These are phyloP conservation scores for Pleurozium schreberi DNA, from an alignment of 225 moss, liverwort and hornwort genomes.

Conservation along the genomic window DNA sequence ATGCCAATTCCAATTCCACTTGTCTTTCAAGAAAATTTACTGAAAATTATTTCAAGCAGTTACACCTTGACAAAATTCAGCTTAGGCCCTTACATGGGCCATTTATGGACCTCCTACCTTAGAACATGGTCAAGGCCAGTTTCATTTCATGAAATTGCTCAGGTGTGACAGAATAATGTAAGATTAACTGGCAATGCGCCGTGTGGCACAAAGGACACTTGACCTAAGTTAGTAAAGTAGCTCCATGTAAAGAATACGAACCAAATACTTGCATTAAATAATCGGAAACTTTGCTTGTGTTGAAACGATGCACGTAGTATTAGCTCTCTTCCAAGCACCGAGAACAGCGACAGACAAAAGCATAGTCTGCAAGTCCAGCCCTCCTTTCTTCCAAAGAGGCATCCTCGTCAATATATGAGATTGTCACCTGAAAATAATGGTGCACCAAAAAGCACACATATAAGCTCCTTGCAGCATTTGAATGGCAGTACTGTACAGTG, in stretches of 20 bases:
- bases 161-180: neutral
- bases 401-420: conserved; percentile 89
- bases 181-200: neutral
- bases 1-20: too few species aligned
- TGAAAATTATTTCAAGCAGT: too few species aligned
- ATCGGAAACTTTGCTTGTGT: neutral
- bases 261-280: neutral
- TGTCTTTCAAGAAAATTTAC: too few species aligned
- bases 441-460: neutral
- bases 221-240: neutral
- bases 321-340: conserved; percentile 54
- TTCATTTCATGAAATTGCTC: neutral
- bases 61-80: too few species aligned
- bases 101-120: too few species aligned
- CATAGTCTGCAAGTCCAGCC: conserved; percentile 75
- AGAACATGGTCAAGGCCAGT: neutral
- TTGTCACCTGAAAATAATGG: conserved; percentile 51
- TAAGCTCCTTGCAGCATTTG: neutral
- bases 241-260: neutral
- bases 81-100: too few species aligned
- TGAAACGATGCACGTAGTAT: neutral
- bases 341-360: conserved; percentile 66
- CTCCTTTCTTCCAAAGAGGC: conserved; percentile 54
- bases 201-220: neutral
- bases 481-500: neutral